Conservation (phyloP, 148 eudicot species). For the Nepenthes mirabilis region DNA sequence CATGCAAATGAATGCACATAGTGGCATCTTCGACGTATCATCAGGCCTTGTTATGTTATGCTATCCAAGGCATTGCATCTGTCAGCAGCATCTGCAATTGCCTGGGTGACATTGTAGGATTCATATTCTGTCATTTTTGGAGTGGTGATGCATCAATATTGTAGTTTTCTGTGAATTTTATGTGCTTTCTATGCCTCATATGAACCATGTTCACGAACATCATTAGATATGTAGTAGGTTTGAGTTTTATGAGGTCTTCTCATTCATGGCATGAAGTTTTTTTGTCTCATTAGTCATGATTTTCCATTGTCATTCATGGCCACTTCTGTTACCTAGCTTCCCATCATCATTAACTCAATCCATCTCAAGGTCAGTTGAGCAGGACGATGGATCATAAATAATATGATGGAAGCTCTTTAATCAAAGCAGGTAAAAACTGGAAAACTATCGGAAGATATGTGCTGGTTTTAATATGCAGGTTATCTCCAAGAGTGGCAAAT, state of each 20-base stretch:
- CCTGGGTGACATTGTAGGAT: slow-evolving; percentile 13
- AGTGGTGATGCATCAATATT: slow-evolving; percentile 32
- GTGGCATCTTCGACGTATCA: slow-evolving; percentile 30
- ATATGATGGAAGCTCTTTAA: slow-evolving; percentile 18
- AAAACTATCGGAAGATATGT: slow-evolving; percentile 16
- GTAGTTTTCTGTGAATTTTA: slow-evolving; percentile 16
- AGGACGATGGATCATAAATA: slow-evolving; percentile 3
- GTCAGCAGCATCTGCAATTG: slow-evolving; percentile 22
- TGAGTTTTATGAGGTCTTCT: too few species aligned
- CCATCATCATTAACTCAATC: too few species aligned
- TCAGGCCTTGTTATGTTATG: slow-evolving; percentile 25
- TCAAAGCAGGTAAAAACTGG: slow-evolving; percentile 7
- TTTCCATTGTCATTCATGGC: too few species aligned
- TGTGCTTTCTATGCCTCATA: slow-evolving; percentile 7
- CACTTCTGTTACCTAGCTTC: too few species aligned
- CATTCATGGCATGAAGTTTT: too few species aligned
- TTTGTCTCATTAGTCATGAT: too few species aligned
- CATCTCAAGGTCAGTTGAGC: not conserved
- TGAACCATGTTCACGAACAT: slow-evolving; percentile 6
- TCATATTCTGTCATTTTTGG: slow-evolving; percentile 9
- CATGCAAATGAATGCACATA: slow-evolving; percentile 48
- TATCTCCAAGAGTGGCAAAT: slow-evolving; percentile 6
- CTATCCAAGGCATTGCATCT: slow-evolving; percentile 33
- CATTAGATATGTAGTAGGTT: slow-evolving; percentile 2
- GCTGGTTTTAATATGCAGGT: slow-evolving; percentile 27